phyloP scores from a whole-genome alignment of 2,329 filamentous ascomycete species.

The Aspergillus hortae region DNA sequence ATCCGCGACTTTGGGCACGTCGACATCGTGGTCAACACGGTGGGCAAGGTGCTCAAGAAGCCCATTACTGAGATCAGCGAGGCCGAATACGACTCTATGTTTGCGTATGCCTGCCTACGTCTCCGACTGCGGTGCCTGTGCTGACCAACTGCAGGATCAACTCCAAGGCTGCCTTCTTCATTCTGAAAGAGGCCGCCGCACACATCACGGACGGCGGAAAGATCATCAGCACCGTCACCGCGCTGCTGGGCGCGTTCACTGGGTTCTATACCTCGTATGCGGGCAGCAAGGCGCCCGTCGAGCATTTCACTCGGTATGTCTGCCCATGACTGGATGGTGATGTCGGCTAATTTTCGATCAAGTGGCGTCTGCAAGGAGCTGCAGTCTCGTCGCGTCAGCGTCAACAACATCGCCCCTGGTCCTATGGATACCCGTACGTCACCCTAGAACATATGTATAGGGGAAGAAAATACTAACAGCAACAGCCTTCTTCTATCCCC shows the following conservation, averaged over 20 bases:
- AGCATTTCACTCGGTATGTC: constrained; percentile 54
- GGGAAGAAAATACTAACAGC: not conserved
- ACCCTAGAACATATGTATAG: not conserved
- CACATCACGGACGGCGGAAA: constrained; percentile 46
- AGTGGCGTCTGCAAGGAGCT: constrained; percentile 54
- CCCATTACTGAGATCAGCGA: constrained; percentile 43
- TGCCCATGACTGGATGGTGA: not conserved
- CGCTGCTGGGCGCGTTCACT: constrained; percentile 46
- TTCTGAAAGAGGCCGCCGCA: constrained; percentile 43
- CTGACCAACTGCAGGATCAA: constrained; percentile 34
- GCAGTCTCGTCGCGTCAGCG: constrained; percentile 47
- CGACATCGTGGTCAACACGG: constrained; percentile 51
- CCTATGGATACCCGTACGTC: constrained; percentile 52
- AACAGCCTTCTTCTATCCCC: constrained; percentile 45
- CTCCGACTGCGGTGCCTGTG: too few relatives aligned
- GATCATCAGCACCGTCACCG: constrained; percentile 47
- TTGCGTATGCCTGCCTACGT: constrained; percentile 34
- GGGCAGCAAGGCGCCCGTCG: constrained; percentile 56
- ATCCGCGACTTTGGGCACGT: constrained; percentile 43
- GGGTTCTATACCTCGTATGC: constrained; percentile 47
- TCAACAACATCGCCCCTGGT: constrained; percentile 52
- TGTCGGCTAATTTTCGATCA: not conserved
- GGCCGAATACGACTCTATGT: constrained; percentile 47
- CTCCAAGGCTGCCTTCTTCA: constrained; percentile 46
- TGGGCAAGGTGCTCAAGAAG: constrained; percentile 51